Evolutionary conservation across 208 protist species (phyloP).

Genomic region (Phytomonas sp.): DNA sequence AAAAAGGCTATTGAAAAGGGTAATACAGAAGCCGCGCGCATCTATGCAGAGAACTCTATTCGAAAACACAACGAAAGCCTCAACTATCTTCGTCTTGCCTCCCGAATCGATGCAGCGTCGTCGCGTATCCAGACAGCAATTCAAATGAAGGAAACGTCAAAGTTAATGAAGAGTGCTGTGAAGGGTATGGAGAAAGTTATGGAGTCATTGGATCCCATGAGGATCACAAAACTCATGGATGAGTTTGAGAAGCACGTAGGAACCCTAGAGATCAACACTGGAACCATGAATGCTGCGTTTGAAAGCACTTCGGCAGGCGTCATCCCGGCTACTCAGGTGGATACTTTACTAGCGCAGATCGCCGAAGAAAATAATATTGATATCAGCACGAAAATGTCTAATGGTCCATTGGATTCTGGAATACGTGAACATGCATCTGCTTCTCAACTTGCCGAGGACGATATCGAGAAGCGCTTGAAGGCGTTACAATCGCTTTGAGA

Average conservation of each 20-base stretch:
- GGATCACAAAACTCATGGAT: conserved; percentile 93
- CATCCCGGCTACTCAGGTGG: conserved; percentile 87
- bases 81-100: conserved; percentile 94
- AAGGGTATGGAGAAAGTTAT: conserved; percentile 94
- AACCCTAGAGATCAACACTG: conserved; percentile 89
- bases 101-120: conserved; percentile 93
- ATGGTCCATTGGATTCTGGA: conserved; percentile 21
- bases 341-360: conserved; percentile 90
- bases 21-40: conserved; percentile 96
- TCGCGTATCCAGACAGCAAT: conserved; percentile 93
- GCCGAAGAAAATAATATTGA: conserved; percentile 94
- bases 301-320: conserved; percentile 74
- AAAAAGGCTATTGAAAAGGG: conserved; percentile 95
- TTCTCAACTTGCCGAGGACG: conserved; percentile 39
- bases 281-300: conserved; percentile 92
- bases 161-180: conserved; percentile 91
- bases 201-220: conserved; percentile 88
- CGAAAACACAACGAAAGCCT: conserved; percentile 93
- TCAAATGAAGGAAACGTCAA: conserved; percentile 86
- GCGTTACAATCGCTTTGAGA: conserved; percentile 39
- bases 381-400: conserved; percentile 48
- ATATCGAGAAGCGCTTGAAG: conserved; percentile 57
- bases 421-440: conserved; percentile 18
- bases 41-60: conserved; percentile 98
- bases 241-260: conserved; percentile 97